These are phyloP conservation scores for Dendrocalamus latiflorus DNA, from an alignment of 202 grass and related monocot genomes.

Conservation along the genomic window DNA sequence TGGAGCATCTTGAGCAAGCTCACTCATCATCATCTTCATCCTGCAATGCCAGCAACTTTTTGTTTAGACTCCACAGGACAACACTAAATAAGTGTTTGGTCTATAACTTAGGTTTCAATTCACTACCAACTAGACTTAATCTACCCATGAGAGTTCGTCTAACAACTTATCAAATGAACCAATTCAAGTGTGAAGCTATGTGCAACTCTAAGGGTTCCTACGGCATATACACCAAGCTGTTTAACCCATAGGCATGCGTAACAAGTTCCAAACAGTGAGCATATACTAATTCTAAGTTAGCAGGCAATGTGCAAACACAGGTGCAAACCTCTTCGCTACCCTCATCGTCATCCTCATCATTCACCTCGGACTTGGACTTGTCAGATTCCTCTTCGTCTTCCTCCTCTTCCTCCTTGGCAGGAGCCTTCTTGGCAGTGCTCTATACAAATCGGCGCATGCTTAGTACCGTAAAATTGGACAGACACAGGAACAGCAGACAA, in stretches of 20 bases:
- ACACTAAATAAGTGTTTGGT: too few species aligned
- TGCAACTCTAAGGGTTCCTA: background rate
- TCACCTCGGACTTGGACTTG: conserved; percentile 85
- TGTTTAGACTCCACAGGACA: background rate
- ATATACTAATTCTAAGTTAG: background rate
- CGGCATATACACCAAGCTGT: background rate
- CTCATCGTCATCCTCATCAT: conserved; percentile 70
- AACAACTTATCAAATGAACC: too few species aligned
- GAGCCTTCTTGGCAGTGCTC: conserved; percentile 46
- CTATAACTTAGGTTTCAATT: background rate
- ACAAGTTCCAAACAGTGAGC: background rate
- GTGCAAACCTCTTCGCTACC: conserved; percentile 69
- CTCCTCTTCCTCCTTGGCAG: conserved; percentile 46
- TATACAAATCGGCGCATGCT: background rate
- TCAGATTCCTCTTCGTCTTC: conserved; percentile 85
- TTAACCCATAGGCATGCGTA: background rate
- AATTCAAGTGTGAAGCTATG: background rate
- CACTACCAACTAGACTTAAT: background rate
- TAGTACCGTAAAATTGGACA: background rate
- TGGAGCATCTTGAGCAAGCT: background rate
- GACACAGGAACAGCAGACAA: background rate
- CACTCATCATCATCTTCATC: conserved; percentile 54
- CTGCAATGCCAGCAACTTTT: background rate
- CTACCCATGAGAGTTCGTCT: background rate
- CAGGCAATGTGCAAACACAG: background rate